phyloP scores from a whole-genome alignment of 2,329 filamentous ascomycete genomes.

The Rhynchosporium agropyri region DNA sequence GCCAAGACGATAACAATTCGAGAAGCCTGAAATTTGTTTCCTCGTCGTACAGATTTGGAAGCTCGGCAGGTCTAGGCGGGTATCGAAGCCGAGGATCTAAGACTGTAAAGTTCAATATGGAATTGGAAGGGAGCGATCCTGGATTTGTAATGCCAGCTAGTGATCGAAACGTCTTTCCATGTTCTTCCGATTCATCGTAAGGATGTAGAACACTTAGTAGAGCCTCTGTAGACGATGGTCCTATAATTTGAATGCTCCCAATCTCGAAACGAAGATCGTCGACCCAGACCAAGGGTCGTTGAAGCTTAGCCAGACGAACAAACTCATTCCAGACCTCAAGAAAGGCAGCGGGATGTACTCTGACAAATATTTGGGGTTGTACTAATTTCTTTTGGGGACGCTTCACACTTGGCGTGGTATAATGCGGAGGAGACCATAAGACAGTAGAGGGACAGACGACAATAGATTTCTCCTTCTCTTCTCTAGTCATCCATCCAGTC shows the following conservation, averaged over 20 bases:
- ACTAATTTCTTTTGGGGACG: slow-evolving; percentile 45
- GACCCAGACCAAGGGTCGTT: slow-evolving; percentile 61
- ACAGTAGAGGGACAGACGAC: slow-evolving; percentile 73
- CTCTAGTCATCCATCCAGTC: slow-evolving; percentile 60
- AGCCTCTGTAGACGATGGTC: slow-evolving; percentile 78
- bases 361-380: slow-evolving; percentile 60
- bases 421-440: slow-evolving; percentile 64
- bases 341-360: slow-evolving; percentile 82
- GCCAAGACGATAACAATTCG: slow-evolving; percentile 67
- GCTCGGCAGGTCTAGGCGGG: slow-evolving; percentile 63
- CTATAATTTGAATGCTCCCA: slow-evolving; percentile 70
- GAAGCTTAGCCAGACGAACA: slow-evolving; percentile 59
- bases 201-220: slow-evolving; percentile 69
- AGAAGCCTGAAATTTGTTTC: slow-evolving; percentile 51
- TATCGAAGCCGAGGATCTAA: slow-evolving; percentile 80
- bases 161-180: slow-evolving; percentile 53
- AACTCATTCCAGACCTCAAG: slow-evolving; percentile 65
- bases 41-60: slow-evolving; percentile 45
- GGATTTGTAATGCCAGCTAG: slow-evolving; percentile 66
- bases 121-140: slow-evolving; percentile 67
- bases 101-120: slow-evolving; percentile 71
- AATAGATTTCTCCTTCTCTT: slow-evolving; percentile 54
- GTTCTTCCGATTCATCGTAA: slow-evolving; percentile 45
- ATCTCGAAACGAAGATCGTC: slow-evolving; percentile 73
- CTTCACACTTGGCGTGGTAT: slow-evolving; percentile 29